Evolutionary conservation across 2,329 filamentous ascomycete genomes (phyloP), one percentile per base, ranked within the genome.

Genomic region (Apiospora sp.): DNA sequence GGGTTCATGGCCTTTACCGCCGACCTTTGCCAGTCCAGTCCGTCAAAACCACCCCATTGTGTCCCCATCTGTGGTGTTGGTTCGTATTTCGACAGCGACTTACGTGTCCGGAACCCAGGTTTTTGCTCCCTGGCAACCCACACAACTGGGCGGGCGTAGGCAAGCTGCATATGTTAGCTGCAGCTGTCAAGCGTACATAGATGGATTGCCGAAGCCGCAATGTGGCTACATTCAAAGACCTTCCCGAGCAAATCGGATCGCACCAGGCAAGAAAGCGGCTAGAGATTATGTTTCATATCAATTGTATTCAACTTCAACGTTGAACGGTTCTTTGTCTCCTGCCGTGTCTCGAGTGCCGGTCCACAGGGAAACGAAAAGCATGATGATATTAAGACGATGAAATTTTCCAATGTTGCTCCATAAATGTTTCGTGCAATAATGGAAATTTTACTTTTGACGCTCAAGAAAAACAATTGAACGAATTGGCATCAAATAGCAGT

Each of bases 331-430:
- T 64, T 61, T 34, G 37, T 22, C 22, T 64, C 19, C 24, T 64
- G 19, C 34, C 34, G 58, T 64, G 58, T 64, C 58, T 64, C 58
- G 58, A 64, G 30, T 22, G 34, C 34, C 41, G 19, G 58, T 64
- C 58, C 12, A 64, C 58, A 19, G 58, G 58, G 58, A n/a, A 64
- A 64, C 58, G 58, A 64, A n/a, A 41, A 64, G 34, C 58, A 41
- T n/a, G 58, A 64, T n/a, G 41, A 41, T 41, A 41, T 41, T 61
- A 22, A 22, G 54, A 34, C 30, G 34, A 37, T 10, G 8, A 61
- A 12, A 19, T 37, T 22, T 61, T 37, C 10, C 19, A 30, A 30
- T 34, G 34, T 61, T 37, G 54, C 16, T 34, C 30, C 19, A n/a
- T 49, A 61, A 34, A 37, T 10, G 19, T 7, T 61, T 61, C 27